A percentile compares a stretch with the other conserved stretches of the same genome.
These are phyloP conservation scores for Aspergillus ibericus DNA, from an alignment of 2,329 filamentous ascomycete species.

Conservation along the genomic window DNA sequence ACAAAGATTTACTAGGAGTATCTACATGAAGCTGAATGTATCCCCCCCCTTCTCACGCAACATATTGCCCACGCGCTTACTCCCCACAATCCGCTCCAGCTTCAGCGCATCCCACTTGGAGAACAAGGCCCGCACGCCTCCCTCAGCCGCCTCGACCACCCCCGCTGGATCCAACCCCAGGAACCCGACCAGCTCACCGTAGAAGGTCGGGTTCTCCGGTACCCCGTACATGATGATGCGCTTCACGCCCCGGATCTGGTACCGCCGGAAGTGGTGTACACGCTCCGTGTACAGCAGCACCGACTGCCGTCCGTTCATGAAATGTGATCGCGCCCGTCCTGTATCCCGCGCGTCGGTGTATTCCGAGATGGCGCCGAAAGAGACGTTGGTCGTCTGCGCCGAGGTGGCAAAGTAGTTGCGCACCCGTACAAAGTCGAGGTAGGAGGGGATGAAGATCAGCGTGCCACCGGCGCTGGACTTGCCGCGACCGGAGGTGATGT, in stretches of 20 bases:
- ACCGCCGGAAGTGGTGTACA: slow-evolving; percentile 95
- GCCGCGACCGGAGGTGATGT: slow-evolving; percentile 40
- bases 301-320: slow-evolving; percentile 76
- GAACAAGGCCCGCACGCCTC: slow-evolving; percentile 65
- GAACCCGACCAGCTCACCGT: slow-evolving; percentile 44
- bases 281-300: slow-evolving; percentile 90
- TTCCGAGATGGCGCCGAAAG: slow-evolving; percentile 84
- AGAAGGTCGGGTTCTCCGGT: slow-evolving; percentile 74
- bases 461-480: slow-evolving; percentile 66
- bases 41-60: slow-evolving; percentile 75
- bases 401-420: slow-evolving; percentile 87
- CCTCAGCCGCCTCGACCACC: slow-evolving; percentile 58
- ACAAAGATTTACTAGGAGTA: not conserved
- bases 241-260: slow-evolving; percentile 76
- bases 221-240: slow-evolving; percentile 85
- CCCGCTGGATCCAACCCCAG: slow-evolving; percentile 42
- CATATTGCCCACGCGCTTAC: slow-evolving; percentile 78
- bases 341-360: slow-evolving; percentile 79
- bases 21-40: slow-evolving; percentile 92
- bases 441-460: slow-evolving; percentile 86
- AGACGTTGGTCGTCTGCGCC: slow-evolving; percentile 54
- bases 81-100: slow-evolving; percentile 84
- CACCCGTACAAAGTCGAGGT: slow-evolving; percentile 91
- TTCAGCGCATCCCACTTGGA: slow-evolving; percentile 87
- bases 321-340: slow-evolving; percentile 81